phyloP scores from a whole-genome alignment of 208 protist species.

The Eutreptiella sp. region DNA sequence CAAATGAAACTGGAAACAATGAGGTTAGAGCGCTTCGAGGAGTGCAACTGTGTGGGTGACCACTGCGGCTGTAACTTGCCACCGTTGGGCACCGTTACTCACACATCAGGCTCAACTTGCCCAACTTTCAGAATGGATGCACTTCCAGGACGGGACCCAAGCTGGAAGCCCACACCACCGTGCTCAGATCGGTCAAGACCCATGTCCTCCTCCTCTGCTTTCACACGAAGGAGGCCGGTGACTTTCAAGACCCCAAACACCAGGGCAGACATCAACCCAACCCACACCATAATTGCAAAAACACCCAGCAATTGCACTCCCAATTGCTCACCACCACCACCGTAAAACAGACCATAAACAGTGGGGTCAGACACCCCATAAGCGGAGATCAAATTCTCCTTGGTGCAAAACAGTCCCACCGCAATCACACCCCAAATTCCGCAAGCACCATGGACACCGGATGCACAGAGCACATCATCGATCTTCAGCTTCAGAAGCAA shows the following conservation, averaged over 20 bases:
- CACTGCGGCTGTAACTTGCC: no score
- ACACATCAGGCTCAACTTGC: no score
- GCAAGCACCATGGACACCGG: slow-evolving; percentile 30
- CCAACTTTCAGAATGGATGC: no score
- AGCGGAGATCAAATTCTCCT: slow-evolving; percentile 11
- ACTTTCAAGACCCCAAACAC: slow-evolving; percentile 6
- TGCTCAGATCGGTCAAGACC: no score
- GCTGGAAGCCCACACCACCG: no score
- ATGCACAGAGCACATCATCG: slow-evolving; percentile 27
- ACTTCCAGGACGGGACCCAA: no score
- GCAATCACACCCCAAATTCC: slow-evolving; percentile 33
- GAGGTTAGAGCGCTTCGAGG: no score
- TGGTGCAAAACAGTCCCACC: slow-evolving; percentile 26
- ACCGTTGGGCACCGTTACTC: no score
- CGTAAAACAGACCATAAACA: slow-evolving; percentile 24
- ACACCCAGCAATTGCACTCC: slow-evolving; percentile 28
- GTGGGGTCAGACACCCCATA: slow-evolving; percentile 23
- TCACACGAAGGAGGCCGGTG: not conserved
- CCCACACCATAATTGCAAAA: slow-evolving; percentile 23
- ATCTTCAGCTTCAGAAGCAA: slow-evolving; percentile 22
- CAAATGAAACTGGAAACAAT: no score
- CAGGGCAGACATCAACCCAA: slow-evolving; percentile 7
- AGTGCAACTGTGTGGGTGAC: no score
- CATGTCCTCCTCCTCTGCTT: no score
- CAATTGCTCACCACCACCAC: slow-evolving; percentile 31